Base-by-base conservation (phyloP, 495 filamentous ascomycete genomes). In the Talaromyces liani region DNA sequence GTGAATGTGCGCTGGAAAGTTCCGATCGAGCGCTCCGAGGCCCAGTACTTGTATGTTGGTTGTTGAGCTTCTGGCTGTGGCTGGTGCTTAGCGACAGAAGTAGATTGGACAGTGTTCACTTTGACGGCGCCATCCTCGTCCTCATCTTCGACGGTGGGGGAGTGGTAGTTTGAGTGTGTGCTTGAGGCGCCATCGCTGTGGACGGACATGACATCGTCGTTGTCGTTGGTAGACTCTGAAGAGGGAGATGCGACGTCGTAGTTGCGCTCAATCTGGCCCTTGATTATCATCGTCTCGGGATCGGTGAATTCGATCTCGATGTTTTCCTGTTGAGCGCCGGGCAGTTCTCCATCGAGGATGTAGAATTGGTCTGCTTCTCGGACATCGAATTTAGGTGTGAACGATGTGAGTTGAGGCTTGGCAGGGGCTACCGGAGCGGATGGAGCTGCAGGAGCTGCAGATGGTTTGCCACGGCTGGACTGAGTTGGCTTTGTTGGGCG, bases 291-390 rank as follows among this genome's bases (percentile, higher is more conserved):
- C 14, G 90, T 96, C 58, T 89, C 81, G 4, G 81, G 75, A 70
- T 96, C 93, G 58, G 84, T 85, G 81, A 96, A 96, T 73, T 96
- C 91, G 68, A 97, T 89, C 60, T 84, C 77, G 65, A 97, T 75
- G 68, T 95, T 80, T 63, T 88, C 84, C 70, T 91, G 88, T 57
- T 90, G 83, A 55, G 92, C 80, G 45, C 93, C 93, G 0, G 93
- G 91, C 0, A 97, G 83, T 73, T 97, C 93, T 68, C 92, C 92
- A 68, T 94, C 86, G 2, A 98, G 86, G 68, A 92, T 83, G 74
- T 93, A 98, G 67, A 71, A 71, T 14, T 85, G 70, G 49, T 82
- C 77, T 2, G 79, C 73, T 75, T 96, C 92, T 63, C 83, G 82
- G 54, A 96, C 81, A 70, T 97, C 93, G 75, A 97, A 97, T 65